Evolutionary conservation across 495 filamentous ascomycete genomes (phyloP), one percentile per base, ranked within the genome.

Genomic region (Penicillium diatomitis): DNA sequence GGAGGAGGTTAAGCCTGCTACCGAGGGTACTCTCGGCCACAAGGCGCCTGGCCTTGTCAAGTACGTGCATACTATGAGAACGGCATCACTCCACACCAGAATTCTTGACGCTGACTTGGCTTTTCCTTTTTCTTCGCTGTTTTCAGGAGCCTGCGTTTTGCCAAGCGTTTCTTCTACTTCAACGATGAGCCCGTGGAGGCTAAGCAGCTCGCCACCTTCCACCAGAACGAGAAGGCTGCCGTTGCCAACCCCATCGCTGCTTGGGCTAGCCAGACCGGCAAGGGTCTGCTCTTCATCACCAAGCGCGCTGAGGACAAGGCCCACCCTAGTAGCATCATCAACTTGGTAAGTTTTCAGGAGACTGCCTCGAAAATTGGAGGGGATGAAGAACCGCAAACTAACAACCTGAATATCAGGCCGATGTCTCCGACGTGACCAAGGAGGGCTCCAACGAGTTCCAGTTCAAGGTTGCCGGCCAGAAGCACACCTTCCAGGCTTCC

Each of bases 141-240:
- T 6, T 28, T 49, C 51, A 87, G 83, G 74, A 68, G 72, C 48
- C 68, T 86, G 54, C 72, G 79, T 53, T 84, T 81, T 67, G 72
- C 80, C 44, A 88, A 87, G 78, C 81, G 83, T 56, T 85, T 87
- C 76, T 96, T 98, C 78, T 97, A 88, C 84, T 89, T 98, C 73
- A 85, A 83, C 64, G 78, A 86, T 37, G 88, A 94, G 48, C 67
- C 91, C 38, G 73, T 91, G 42, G 79, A 90, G 60, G 69, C 80
- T 51, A 86, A 92, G 69, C 72, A 86, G 61, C 75, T 95, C 35
- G 60, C 73, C 52, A 68, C 68, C 52, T 97, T 87, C 73, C 78
- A 94, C 60, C 83, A 84, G 69, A 83, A 83, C 57, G 92, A 95
- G 78, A 94, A 96, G 84, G 70, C 84, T 40, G 66, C 73, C 36